These are phyloP conservation scores for Achlya hypogyna DNA, from an alignment of 352 stramenopile species.

Conservation along the genomic window DNA sequence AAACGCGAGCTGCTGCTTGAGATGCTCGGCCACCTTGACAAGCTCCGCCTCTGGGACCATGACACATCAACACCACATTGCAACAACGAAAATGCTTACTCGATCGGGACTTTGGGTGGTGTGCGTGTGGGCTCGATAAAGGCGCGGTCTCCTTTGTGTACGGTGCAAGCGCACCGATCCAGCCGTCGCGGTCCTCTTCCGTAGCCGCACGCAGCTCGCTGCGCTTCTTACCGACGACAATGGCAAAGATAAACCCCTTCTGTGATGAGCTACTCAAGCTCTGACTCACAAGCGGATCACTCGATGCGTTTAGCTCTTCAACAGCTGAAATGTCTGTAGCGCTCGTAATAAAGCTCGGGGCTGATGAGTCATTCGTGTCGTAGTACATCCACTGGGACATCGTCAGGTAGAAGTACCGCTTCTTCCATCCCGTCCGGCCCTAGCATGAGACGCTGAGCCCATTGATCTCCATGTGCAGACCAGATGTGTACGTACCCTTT, in stretches of 20 bases:
- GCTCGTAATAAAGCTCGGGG: slow-evolving; percentile 34
- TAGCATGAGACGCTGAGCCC: slow-evolving; percentile 16
- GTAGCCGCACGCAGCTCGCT: slow-evolving; percentile 60
- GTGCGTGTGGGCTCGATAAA: slow-evolving; percentile 13
- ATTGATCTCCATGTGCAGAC: neutral
- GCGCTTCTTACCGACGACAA: slow-evolving; percentile 67
- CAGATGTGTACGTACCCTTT: slow-evolving; percentile 31
- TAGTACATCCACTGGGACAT: slow-evolving; percentile 57
- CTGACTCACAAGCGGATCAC: neutral
- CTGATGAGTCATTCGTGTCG: slow-evolving; percentile 39
- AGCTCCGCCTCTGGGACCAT: slow-evolving; percentile 54
- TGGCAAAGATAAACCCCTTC: slow-evolving; percentile 29
- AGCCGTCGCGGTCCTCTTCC: slow-evolving; percentile 53
- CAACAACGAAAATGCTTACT: slow-evolving; percentile 1
- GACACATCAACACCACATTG: slow-evolving; percentile 25
- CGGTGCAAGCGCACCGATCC: slow-evolving; percentile 39
- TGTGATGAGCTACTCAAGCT: slow-evolving; percentile 27
- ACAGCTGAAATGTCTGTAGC: slow-evolving; percentile 64
- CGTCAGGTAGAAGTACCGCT: slow-evolving; percentile 69
- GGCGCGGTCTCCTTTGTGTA: slow-evolving; percentile 10
- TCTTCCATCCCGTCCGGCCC: slow-evolving; percentile 69
- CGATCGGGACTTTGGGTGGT: slow-evolving; percentile 19
- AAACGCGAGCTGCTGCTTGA: slow-evolving; percentile 61
- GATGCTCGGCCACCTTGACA: slow-evolving; percentile 46
- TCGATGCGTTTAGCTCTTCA: slow-evolving; percentile 23